Evolutionary conservation across 176 grass and related monocot genomes (phyloP).

Genomic region (Phoenix dactylifera): DNA sequence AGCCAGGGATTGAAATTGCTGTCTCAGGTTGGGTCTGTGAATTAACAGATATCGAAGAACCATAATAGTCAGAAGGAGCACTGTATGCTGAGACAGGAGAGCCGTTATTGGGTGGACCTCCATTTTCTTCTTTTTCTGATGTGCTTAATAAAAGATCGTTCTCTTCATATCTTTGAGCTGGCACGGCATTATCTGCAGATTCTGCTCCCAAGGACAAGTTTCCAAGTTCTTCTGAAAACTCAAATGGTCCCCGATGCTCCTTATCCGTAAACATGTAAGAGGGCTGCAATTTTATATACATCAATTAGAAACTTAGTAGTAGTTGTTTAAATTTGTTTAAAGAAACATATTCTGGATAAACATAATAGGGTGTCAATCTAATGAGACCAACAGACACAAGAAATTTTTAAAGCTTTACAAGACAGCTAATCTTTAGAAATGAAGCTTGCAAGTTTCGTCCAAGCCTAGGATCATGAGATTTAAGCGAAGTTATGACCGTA

Average conservation of each 20-base stretch:
- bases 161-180: conserved; percentile 86
- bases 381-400: too few relatives aligned
- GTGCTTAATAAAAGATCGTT: conserved; percentile 93
- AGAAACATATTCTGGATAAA: too few relatives aligned
- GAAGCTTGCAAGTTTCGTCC: too few relatives aligned
- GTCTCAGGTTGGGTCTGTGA: conserved; percentile 41
- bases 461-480: too few relatives aligned
- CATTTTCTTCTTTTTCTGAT: conserved; percentile 88
- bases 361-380: too few relatives aligned
- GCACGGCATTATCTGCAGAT: conserved; percentile 47
- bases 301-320: neutral
- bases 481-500: too few relatives aligned
- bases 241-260: conserved; percentile 93
- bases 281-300: conserved; percentile 50
- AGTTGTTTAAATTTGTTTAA: too few relatives aligned
- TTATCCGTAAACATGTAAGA: conserved; percentile 98
- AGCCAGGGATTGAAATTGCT: conserved; percentile 32
- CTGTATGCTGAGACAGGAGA: conserved; percentile 61
- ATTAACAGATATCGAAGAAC: conserved; percentile 31
- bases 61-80: conserved; percentile 62
- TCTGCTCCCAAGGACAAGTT: conserved; percentile 59
- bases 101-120: conserved; percentile 40
- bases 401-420: too few relatives aligned
- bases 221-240: conserved; percentile 80
- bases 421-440: too few relatives aligned